Percentiles rank a stretch among this genome's conserved stretches.
Evolutionary conservation across 169 alveolate species (phyloP).

Genomic region (Eimeria sp.): DNA sequence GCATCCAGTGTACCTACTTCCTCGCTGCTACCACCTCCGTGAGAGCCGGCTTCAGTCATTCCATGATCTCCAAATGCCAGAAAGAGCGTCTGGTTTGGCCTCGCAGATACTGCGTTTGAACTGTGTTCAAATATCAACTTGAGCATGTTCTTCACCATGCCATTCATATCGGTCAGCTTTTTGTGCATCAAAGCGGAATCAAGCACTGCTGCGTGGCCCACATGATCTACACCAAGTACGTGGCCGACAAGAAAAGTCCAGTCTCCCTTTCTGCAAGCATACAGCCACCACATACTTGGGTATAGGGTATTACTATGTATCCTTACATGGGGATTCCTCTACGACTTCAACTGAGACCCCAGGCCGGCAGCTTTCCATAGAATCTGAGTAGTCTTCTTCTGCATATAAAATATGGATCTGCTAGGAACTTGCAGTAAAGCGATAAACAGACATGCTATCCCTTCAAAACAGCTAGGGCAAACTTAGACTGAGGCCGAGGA

Average conservation of each 20-base stretch:
- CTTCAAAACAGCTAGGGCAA: not conserved
- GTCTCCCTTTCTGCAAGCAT: conserved; percentile 58
- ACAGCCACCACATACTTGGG: not conserved
- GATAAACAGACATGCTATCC: not conserved
- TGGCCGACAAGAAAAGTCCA: conserved; percentile 88
- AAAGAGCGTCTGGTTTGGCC: conserved; percentile 79
- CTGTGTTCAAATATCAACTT: conserved; percentile 1
- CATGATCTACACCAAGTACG: conserved; percentile 92
- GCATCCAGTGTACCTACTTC: conserved; percentile 83
- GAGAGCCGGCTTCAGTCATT: conserved; percentile 92
- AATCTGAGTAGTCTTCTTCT: not conserved
- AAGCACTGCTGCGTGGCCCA: conserved; percentile 88
- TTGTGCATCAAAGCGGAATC: conserved; percentile 78
- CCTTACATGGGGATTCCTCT: not conserved
- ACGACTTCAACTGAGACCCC: not conserved
- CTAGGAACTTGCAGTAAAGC: not conserved
- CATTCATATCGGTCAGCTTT: conserved; percentile 81
- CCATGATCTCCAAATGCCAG: conserved; percentile 92
- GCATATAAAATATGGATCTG: not conserved
- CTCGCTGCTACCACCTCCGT: conserved; percentile 88
- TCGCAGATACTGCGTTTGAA: not conserved
- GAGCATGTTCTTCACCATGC: conserved; percentile 13
- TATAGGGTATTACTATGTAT: not conserved
- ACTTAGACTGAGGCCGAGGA: not conserved
- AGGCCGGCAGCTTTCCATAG: not conserved